Percentiles rank a stretch among this genome's conserved stretches.
Conservation (phyloP, 1,139 yeast species). For the Sugiyamaella japonica region DNA sequence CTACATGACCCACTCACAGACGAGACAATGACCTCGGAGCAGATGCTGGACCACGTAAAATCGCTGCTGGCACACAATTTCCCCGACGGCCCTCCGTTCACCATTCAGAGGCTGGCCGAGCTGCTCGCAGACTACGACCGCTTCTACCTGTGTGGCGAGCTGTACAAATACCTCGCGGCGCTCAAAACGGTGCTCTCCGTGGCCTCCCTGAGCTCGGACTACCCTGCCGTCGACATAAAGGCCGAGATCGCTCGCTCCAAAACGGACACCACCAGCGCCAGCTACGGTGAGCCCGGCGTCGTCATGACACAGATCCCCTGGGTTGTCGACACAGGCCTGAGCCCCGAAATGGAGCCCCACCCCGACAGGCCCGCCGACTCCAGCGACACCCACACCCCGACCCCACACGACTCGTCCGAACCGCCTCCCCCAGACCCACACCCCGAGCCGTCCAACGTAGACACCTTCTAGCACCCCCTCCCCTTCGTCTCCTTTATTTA, state of each 20-base stretch:
- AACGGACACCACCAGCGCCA: constrained; percentile 23
- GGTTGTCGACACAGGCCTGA: constrained; percentile 35
- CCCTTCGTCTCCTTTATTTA: no score
- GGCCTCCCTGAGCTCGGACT: constrained; percentile 39
- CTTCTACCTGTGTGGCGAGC: constrained; percentile 40
- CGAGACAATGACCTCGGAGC: constrained; percentile 29
- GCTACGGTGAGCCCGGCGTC: constrained; percentile 28
- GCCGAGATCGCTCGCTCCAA: constrained; percentile 24
- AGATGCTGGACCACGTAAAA: constrained; percentile 31
- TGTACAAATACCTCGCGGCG: constrained; percentile 44
- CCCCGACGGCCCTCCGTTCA: constrained; percentile 54
- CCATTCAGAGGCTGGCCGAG: constrained; percentile 57
- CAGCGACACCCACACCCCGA: neutral
- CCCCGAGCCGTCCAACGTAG: no score
- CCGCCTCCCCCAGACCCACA: no score
- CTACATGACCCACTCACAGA: constrained; percentile 33
- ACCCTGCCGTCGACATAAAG: constrained; percentile 24
- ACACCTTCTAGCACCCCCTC: no score
- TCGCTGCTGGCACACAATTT: constrained; percentile 39
- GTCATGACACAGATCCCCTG: constrained; percentile 36
- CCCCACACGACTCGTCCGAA: no score
- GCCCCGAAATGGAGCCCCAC: constrained; percentile 10
- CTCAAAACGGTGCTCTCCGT: constrained; percentile 41
- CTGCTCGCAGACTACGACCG: constrained; percentile 47
- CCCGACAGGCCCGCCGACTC: neutral